Evolutionary conservation across 805 yeast genomes (phyloP), one percentile per base, ranked within the genome.

Genomic region (Yamadazyma philogaea): DNA sequence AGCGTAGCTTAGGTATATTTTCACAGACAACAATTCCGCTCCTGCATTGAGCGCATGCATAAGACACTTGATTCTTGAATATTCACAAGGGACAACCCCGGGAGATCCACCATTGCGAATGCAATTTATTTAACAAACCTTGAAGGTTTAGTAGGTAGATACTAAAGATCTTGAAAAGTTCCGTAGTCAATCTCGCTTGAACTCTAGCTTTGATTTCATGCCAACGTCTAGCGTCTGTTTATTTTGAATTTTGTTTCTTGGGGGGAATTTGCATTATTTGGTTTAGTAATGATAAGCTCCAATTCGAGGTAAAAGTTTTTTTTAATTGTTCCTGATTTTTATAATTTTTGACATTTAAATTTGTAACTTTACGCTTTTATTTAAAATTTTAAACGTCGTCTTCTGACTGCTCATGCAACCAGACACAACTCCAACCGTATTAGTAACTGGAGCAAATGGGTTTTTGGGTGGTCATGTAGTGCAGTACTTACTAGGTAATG

Each of bases 381-480:
- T 30, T n/a, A 16, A 16, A 18, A 16, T 30, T 16, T 30, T 30
- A 18, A 15, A 30, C 20, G n/a, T 18, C 17, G 28, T 24, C 28
- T 24, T 24, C 28, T 24, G 28, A 24, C 28, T 24, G 28, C 28
- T 24, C 28, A 24, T 24, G 28, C 28, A 24, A 24, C 28, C 28
- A 24, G 28, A 24, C 3, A 24, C 10, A 24, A 24, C 28, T 24
- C 28, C 28, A 24, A 51, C 53, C n/a, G 75, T 74, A 27, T 64
- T 74, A 30, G 70, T 77, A 18, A 63, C 81, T 3, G 82, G 82
- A 24, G 79, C 78, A 17, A 62, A 77, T 8, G 82, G 82, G 8
- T 77, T 68, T 51, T 68, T 78, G 44, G 81, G 81, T 15, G 72
- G 65, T 47, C 78, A 77, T 51, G 61, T 75, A 15, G 62, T 75